Conservation (phyloP, 2,329 filamentous ascomycete genomes). For the Canariomyces notabilis region DNA sequence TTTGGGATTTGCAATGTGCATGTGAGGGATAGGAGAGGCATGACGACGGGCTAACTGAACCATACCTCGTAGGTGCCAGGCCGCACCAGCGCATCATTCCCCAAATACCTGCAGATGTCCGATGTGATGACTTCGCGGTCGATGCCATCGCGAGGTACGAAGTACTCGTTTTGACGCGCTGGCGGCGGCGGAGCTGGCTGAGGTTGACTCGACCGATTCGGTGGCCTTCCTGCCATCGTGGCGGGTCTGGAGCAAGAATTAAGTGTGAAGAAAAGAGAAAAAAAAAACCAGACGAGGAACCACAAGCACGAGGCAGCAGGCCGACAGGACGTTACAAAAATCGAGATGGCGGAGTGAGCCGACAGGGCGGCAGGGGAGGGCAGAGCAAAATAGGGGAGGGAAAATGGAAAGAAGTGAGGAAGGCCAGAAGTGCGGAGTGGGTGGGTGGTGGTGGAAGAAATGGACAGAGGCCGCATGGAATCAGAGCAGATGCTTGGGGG, state of each 20-base stretch:
- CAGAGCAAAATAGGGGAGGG: slow-evolving; percentile 25
- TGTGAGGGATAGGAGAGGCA: slow-evolving; percentile 6
- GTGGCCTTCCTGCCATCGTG: slow-evolving; percentile 40
- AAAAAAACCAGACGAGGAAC: background rate
- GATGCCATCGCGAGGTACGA: slow-evolving; percentile 74
- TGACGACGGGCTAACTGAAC: slow-evolving; percentile 3
- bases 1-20: no score
- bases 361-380: slow-evolving; percentile 15
- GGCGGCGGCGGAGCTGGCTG: slow-evolving; percentile 35
- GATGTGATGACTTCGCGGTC: slow-evolving; percentile 79
- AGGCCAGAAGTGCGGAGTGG: slow-evolving; percentile 28
- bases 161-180: slow-evolving; percentile 68
- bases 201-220: slow-evolving; percentile 31
- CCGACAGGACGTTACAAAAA: background rate
- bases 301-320: background rate
- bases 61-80: slow-evolving; percentile 68
- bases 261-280: slow-evolving; percentile 5
- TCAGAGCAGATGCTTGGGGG: slow-evolving; percentile 24
- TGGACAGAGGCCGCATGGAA: slow-evolving; percentile 20
- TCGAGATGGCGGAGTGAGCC: background rate
- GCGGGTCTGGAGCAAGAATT: no score
- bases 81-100: slow-evolving; percentile 74
- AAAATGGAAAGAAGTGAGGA: slow-evolving; percentile 27
- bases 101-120: slow-evolving; percentile 78
- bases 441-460: slow-evolving; percentile 27